Conservation (phyloP, 140 eudicot genomes). For the Oenanthe javanica region DNA sequence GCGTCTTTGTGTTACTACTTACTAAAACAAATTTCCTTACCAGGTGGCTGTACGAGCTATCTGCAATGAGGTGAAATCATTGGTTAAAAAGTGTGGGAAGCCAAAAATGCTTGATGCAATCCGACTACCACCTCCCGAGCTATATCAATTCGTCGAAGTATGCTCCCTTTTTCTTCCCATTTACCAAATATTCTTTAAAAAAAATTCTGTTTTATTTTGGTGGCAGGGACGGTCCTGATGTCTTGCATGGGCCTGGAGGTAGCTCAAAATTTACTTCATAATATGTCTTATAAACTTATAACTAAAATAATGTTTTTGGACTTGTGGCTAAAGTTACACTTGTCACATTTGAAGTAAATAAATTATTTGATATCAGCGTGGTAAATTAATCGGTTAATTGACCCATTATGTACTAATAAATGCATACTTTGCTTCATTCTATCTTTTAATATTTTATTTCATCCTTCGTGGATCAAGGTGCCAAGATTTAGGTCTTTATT, state of each 20-base stretch:
- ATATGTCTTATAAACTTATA: not conserved
- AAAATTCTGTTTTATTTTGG: not conserved
- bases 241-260: not conserved
- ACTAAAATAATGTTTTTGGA: not conserved
- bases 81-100: conserved; percentile 83
- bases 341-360: not conserved
- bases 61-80: conserved; percentile 68
- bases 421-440: not conserved
- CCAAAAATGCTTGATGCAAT: conserved; percentile 95
- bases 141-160: conserved; percentile 89
- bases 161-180: conserved; percentile 15
- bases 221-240: not conserved
- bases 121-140: conserved; percentile 85
- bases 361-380: not conserved
- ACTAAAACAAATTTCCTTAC: not conserved
- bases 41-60: conserved; percentile 86
- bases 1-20: not conserved
- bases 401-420: not conserved
- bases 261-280: not conserved
- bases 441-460: not conserved
- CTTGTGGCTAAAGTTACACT: not conserved
- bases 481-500: not conserved
- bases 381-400: not conserved
- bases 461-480: not conserved
- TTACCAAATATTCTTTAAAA: not conserved